These are phyloP conservation scores for Chamaecyparis obtusa DNA, from an alignment of 75 land plant genomes.

Conservation along the genomic window DNA sequence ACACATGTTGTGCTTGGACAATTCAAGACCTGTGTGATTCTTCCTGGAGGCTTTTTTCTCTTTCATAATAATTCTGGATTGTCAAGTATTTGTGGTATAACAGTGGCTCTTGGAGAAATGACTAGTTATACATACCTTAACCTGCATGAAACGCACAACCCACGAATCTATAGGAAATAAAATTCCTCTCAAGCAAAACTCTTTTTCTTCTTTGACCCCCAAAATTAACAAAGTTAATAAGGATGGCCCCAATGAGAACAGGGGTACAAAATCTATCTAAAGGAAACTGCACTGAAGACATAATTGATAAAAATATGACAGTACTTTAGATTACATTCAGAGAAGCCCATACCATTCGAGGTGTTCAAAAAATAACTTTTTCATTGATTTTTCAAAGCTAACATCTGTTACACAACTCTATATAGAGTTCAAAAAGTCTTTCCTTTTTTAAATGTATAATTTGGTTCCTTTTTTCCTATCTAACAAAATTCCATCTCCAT, in stretches of 20 bases:
- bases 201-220: conserved; percentile 8
- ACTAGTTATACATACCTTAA: conserved; percentile 58
- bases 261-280: not conserved
- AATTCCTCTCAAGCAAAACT: conserved; percentile 5
- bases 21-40: conserved; percentile 74
- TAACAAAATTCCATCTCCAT: not conserved
- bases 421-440: not conserved
- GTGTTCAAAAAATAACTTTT: not conserved
- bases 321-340: not conserved
- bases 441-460: not conserved
- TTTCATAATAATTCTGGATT: conserved; percentile 62
- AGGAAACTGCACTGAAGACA: not conserved
- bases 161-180: conserved; percentile 6
- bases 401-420: not conserved
- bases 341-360: not conserved
- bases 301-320: not conserved
- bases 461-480: not conserved
- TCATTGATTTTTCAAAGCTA: not conserved
- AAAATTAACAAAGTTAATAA: conserved; percentile 18
- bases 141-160: conserved; percentile 22
- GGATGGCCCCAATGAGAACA: not conserved
- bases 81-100: conserved; percentile 56
- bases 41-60: conserved; percentile 63
- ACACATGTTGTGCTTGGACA: conserved; percentile 78
- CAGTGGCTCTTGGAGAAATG: conserved; percentile 62